A percentile compares a stretch with the other conserved stretches of the same genome.
Evolutionary conservation across 179 eudicot species (phyloP).

Genomic region (Camellia oleifera): DNA sequence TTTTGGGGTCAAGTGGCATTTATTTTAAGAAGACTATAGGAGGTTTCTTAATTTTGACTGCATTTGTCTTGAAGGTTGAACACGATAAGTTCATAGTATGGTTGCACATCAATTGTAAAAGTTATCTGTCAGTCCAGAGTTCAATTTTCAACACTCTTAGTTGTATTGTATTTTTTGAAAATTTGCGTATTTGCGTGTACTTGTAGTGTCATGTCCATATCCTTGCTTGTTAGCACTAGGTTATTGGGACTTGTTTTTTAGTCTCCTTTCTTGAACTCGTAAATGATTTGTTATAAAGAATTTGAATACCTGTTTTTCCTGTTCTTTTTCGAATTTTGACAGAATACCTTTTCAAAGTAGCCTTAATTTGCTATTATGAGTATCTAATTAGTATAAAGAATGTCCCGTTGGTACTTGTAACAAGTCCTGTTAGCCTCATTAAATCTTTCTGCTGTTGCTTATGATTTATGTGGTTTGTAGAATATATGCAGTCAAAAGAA

Average conservation of each 20-base stretch:
- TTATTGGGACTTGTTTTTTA: background rate
- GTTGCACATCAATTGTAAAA: background rate
- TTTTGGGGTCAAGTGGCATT: background rate
- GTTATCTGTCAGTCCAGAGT: background rate
- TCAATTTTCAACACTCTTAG: background rate
- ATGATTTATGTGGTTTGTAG: background rate
- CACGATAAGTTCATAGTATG: background rate
- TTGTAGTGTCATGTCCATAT: too few species aligned
- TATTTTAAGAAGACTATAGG: background rate
- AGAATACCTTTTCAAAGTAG: background rate
- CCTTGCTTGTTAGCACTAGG: background rate
- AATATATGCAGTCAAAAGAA: conserved; percentile 15
- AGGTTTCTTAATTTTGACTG: background rate
- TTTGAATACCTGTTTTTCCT: background rate
- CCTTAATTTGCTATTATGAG: background rate
- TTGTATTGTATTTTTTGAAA: too few species aligned
- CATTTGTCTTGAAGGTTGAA: background rate
- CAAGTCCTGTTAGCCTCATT: background rate
- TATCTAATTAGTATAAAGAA: background rate
- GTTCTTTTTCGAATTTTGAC: background rate
- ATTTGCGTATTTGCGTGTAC: too few species aligned
- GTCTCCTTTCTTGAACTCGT: background rate
- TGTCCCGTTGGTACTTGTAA: background rate
- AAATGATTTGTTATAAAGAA: background rate
- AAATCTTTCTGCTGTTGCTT: background rate